Conservation (phyloP, 2,329 filamentous ascomycete species). For the Claviceps pazoutovae region DNA sequence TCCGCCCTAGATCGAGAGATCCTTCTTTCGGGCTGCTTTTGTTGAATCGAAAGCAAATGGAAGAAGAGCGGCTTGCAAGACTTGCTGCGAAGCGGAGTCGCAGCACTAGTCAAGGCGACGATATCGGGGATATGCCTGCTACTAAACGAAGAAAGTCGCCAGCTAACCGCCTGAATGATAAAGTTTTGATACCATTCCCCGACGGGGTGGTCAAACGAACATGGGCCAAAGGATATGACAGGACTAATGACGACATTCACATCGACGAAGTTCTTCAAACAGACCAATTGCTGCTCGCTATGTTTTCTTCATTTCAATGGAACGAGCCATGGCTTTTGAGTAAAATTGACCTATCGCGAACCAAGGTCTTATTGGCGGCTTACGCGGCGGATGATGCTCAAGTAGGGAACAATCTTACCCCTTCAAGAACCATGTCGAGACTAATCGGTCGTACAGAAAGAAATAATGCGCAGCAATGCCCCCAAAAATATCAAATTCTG, state of each 20-base stretch:
- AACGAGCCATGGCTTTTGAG: slow-evolving; percentile 65
- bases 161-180: slow-evolving; percentile 6
- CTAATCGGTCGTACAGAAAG: slow-evolving; percentile 20
- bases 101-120: slow-evolving; percentile 13
- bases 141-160: slow-evolving; percentile 11
- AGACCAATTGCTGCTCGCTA: slow-evolving; percentile 55
- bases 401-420: slow-evolving; percentile 23
- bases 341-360: slow-evolving; percentile 49
- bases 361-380: slow-evolving; percentile 48
- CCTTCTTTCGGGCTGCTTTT: slow-evolving; percentile 28
- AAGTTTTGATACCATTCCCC: slow-evolving; percentile 25
- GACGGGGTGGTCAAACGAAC: slow-evolving; percentile 68
- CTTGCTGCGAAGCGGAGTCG: slow-evolving; percentile 38
- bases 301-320: slow-evolving; percentile 81
- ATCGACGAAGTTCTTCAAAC: slow-evolving; percentile 78
- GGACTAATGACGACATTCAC: slow-evolving; percentile 60
- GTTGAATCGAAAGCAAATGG: slow-evolving; percentile 71
- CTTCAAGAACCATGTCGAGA: not conserved
- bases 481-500: slow-evolving; percentile 51
- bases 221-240: slow-evolving; percentile 50
- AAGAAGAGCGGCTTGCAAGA: slow-evolving; percentile 65
- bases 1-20: not conserved
- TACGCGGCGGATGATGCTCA: slow-evolving; percentile 38
- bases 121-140: slow-evolving; percentile 16
- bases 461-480: slow-evolving; percentile 33